Evolutionary conservation across 352 stramenopile genomes (phyloP), one percentile per base, ranked within the genome.

Genomic region (Globisporangium abappressorium): DNA sequence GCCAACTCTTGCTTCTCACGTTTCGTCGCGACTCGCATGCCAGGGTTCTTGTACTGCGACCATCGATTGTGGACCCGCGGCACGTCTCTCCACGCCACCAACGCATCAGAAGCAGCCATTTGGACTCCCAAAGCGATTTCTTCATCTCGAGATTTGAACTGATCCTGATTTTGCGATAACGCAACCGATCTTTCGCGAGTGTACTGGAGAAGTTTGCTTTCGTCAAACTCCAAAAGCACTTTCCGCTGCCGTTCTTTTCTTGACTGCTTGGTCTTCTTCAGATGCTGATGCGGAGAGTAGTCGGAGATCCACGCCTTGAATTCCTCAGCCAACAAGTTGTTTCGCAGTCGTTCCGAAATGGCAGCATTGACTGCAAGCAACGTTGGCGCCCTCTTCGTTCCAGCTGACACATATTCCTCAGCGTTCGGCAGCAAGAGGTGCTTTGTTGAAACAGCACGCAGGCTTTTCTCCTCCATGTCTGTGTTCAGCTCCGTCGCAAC

Each of bases 91-190:
- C 81, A 89, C 8, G 51, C 74, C 28, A 87, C 72, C 47, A 87
- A 58, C 24, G 79, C 81, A 12, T 86, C 81, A 0, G 74, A 82
- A 34, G 74, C 81, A 53, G 79, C 72, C 62, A 87, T 70, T 8
- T 81, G 76, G 58, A 85, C 66, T 20, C 81, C 81, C 9, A 89
- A 20, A n/a, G 70, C 64, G 56, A 89, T 81, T 28, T 89, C 81
- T n/a, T 28, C 34, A 33, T 86, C 77, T 20, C 76, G 79, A 20
- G 5, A 33, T 41, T 46, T 55, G 36, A 64, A 60, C 20, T 30
- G 4, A 34, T 66, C 20, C 9, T 61, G 47, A 9, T 6, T n/a
- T 26, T 65, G 69, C 57, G 62, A 69, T 26, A 59, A 41, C 24
- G 64, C 68, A 11, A 66, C 12, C 0, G 64, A 68, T 70, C 76